These are phyloP conservation scores for Fraxinus albicans DNA, from an alignment of 305 asterid species.

Conservation along the genomic window DNA sequence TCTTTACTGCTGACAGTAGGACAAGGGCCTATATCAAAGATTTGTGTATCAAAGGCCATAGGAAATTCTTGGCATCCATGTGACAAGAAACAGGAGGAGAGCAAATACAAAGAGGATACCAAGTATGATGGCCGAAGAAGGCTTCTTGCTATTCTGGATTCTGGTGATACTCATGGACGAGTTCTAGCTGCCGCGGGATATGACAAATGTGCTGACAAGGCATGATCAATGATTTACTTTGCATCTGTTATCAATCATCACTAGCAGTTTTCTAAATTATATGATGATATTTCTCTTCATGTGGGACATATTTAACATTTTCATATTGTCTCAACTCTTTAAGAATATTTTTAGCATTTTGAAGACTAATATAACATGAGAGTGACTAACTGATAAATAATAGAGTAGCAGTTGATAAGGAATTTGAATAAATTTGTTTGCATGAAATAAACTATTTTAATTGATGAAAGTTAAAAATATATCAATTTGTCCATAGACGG, in stretches of 20 bases:
- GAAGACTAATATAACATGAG: not conserved
- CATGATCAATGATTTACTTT: slow-evolving; percentile 14
- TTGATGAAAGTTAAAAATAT: not conserved
- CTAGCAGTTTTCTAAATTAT: not conserved
- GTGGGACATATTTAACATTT: not conserved
- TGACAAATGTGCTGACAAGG: slow-evolving; percentile 50
- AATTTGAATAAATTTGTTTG: not conserved
- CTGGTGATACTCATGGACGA: slow-evolving; percentile 30
- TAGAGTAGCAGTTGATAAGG: not conserved
- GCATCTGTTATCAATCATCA: not conserved
- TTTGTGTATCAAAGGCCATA: slow-evolving; percentile 39
- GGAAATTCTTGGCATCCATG: slow-evolving; percentile 64
- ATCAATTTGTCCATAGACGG: not conserved
- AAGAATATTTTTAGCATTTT: not conserved
- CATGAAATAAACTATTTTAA: not conserved
- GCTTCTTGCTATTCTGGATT: slow-evolving; percentile 26
- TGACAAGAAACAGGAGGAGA: slow-evolving; percentile 18
- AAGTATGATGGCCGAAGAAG: slow-evolving; percentile 24
- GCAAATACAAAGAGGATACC: not conserved
- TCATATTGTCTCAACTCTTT: not conserved
- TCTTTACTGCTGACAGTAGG: slow-evolving; percentile 53
- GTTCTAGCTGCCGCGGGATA: slow-evolving; percentile 36
- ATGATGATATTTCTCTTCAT: not conserved
- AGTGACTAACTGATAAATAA: not conserved
- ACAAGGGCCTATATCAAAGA: slow-evolving; percentile 40